Conservation (phyloP, 129 eudicot species). For the Helichrysum umbraculigerum region DNA sequence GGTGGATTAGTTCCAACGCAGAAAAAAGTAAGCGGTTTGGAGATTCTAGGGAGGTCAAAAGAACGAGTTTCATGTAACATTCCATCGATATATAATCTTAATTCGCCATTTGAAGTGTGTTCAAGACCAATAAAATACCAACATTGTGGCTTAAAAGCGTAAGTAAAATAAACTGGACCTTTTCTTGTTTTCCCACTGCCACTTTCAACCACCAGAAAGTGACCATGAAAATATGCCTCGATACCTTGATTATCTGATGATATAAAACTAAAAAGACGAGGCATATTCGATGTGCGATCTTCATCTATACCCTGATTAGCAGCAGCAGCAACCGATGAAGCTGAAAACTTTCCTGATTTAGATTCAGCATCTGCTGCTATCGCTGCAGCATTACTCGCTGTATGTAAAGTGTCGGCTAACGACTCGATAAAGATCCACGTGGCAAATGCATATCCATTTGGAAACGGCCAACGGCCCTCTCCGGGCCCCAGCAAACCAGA, state of each 20-base stretch:
- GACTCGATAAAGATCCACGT: slow-evolving; percentile 93
- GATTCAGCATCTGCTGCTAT: slow-evolving; percentile 77
- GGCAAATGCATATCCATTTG: slow-evolving; percentile 80
- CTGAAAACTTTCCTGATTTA: slow-evolving; percentile 67
- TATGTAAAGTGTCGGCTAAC: slow-evolving; percentile 70
- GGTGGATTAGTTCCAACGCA: slow-evolving; percentile 90
- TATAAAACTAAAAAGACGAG: slow-evolving; percentile 83
- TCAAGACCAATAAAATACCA: slow-evolving; percentile 92
- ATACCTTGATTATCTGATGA: slow-evolving; percentile 95
- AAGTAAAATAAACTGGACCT: slow-evolving; percentile 75
- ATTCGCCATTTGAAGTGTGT: slow-evolving; percentile 66
- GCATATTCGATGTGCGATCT: slow-evolving; percentile 74
- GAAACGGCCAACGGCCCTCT: slow-evolving; percentile 94
- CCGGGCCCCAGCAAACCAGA: slow-evolving; percentile 94
- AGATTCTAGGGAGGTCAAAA: slow-evolving; percentile 68
- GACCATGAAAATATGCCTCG: slow-evolving; percentile 93
- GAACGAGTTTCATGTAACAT: slow-evolving; percentile 66
- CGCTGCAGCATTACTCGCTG: slow-evolving; percentile 69
- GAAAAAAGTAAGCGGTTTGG: slow-evolving; percentile 82
- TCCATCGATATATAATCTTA: slow-evolving; percentile 82
- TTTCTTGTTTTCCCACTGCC: slow-evolving; percentile 77
- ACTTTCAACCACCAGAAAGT: slow-evolving; percentile 79
- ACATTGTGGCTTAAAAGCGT: slow-evolving; percentile 80
- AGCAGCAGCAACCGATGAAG: slow-evolving; percentile 73
- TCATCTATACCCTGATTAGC: slow-evolving; percentile 78